phyloP scores from a whole-genome alignment of 495 filamentous ascomycete genomes.

The Talaromyces stipitatus region DNA sequence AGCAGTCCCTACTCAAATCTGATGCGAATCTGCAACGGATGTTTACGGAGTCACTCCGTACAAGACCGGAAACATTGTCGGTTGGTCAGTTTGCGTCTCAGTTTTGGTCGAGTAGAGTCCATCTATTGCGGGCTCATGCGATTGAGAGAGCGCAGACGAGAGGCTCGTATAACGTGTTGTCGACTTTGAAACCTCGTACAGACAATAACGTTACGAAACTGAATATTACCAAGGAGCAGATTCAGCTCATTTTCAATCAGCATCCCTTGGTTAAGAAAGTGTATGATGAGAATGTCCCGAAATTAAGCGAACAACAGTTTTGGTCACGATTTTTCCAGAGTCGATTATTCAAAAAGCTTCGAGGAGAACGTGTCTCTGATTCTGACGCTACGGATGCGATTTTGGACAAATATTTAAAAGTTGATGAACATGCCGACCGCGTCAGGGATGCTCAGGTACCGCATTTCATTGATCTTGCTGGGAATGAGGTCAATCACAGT shows the following conservation, averaged over 20 bases:
- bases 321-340: conserved; percentile 91
- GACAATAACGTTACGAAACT: conserved; percentile 72
- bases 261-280: conserved; percentile 85
- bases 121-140: conserved; percentile 79
- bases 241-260: conserved; percentile 84
- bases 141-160: conserved; percentile 78
- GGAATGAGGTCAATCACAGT: conserved; percentile 85
- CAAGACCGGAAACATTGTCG: conserved; percentile 74
- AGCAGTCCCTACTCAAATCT: conserved; percentile 75
- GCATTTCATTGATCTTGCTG: conserved; percentile 83
- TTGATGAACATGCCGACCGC: conserved; percentile 49
- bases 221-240: conserved; percentile 85
- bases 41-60: conserved; percentile 69
- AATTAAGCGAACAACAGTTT: conserved; percentile 69
- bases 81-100: conserved; percentile 72
- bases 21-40: conserved; percentile 65
- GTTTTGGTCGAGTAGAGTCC: conserved; percentile 86
- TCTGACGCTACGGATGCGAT: conserved; percentile 63
- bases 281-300: conserved; percentile 90
- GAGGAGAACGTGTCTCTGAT: conserved; percentile 75
- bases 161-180: conserved; percentile 87
- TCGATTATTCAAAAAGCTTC: conserved; percentile 81
- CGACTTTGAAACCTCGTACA: conserved; percentile 73
- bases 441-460: conserved; percentile 60
- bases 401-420: conserved; percentile 76